A percentile compares a stretch with the other conserved stretches of the same genome.
Evolutionary conservation across 176 grass and related monocot species (phyloP).

Genomic region (Eleusine coracana): DNA sequence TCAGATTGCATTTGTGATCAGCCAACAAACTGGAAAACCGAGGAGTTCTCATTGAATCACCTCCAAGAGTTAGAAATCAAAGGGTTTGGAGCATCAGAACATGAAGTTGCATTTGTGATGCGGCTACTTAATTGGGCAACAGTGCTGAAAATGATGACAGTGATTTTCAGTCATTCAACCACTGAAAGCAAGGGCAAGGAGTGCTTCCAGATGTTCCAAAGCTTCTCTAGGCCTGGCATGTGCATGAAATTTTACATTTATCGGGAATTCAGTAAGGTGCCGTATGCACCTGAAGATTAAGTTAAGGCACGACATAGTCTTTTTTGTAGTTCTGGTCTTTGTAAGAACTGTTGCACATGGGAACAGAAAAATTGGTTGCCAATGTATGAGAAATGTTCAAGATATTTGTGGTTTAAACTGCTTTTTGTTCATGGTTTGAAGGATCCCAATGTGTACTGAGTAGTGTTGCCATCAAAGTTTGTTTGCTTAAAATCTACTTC

Average conservation of each 20-base stretch:
- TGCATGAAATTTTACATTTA: slow-evolving; percentile 23
- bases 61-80: neutral
- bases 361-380: too few species aligned
- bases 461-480: too few species aligned
- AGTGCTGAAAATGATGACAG: neutral
- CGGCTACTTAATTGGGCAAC: neutral
- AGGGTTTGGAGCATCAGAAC: neutral
- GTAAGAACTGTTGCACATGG: too few species aligned
- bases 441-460: too few species aligned
- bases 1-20: too few species aligned
- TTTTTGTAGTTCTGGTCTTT: too few species aligned
- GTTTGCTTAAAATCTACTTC: too few species aligned
- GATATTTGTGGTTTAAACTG: too few species aligned
- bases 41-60: neutral
- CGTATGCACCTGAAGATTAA: slow-evolving; percentile 3
- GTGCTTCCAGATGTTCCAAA: neutral
- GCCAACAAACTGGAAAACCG: neutral
- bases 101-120: neutral
- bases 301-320: too few species aligned
- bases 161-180: neutral
- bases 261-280: neutral
- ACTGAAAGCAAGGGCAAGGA: neutral
- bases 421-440: too few species aligned
- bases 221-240: slow-evolving; percentile 18
- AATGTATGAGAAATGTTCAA: too few species aligned